Evolutionary conservation across 805 yeast species (phyloP), one percentile per base, ranked within the genome.

Genomic region (Barnettozyma pratensis): DNA sequence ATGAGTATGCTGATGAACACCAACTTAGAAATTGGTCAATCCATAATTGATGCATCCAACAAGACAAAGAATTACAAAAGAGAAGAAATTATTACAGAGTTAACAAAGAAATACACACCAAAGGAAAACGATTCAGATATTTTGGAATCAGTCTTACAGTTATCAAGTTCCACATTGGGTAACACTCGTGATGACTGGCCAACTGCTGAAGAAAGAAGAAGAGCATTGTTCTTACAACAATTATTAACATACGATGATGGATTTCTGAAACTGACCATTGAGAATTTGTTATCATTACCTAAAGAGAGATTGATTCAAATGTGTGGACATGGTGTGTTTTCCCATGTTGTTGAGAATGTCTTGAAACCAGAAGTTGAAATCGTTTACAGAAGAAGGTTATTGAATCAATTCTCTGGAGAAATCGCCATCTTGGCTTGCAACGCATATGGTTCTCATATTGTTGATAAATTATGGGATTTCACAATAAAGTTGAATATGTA

Each of bases 181-280:
- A 86, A 87, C 65, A 84, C 89, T 2, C 78, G 79, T 54, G 95
- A 81, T 56, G 96, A 88, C 63, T 87, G 96, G 96, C 96, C 96
- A 42, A 88, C 96, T 1, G 85, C 90, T 0, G 94, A 87, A 58
- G 96, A 88, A 62, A 79, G 95, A 72, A 79, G 91, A 69, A 72
- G 94, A 52, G 73, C 96, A 0, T 57, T 87, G 19, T 84, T 90
- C 56, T 67, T 87, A 49, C 92, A 89, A 61, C 80, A 81, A 55
- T 69, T 90, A 48, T 79, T 88, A 62, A 78, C 77, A 34, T 86
- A 81, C 59, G 92, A 87, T 58, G 72, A 74, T 30, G 69, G 71
- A 43, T 81, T 87, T 52, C 72, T 84, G 11, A 65, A 74, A 12
- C 72, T 81, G 40, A 74, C 81, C 1, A 72, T 87, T 61, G 81